Conservation (phyloP, 306 rosid species). For the Quercus rubra region DNA sequence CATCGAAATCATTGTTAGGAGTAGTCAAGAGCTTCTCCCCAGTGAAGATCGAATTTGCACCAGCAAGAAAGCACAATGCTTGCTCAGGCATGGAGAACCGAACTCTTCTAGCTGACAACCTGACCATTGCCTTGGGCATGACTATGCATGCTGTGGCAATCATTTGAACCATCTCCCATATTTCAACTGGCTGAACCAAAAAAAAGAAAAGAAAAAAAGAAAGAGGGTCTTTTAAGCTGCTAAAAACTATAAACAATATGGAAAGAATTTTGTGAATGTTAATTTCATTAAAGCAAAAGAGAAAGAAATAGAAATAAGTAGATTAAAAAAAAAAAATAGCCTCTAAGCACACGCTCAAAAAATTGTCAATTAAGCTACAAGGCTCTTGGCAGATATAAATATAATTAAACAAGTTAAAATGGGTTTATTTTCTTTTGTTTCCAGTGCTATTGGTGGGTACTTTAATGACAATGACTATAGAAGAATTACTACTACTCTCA, state of each 20-base stretch:
- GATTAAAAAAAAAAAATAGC: too few relatives aligned
- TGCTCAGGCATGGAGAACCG: conserved; percentile 94
- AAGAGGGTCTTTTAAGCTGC: conserved; percentile 1
- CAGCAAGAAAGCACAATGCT: conserved; percentile 89
- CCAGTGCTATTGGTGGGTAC: not conserved
- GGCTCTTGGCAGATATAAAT: too few relatives aligned
- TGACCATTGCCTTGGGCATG: conserved; percentile 96
- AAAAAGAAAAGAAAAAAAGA: not conserved
- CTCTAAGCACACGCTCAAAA: too few relatives aligned
- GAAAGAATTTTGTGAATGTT: not conserved
- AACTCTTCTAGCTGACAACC: conserved; percentile 92
- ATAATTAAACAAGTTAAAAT: too few relatives aligned
- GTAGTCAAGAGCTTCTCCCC: conserved; percentile 97
- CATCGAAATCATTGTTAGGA: conserved; percentile 87
- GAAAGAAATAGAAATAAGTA: too few relatives aligned
- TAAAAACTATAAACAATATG: conserved; percentile 3
- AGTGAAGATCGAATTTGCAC: conserved; percentile 95
- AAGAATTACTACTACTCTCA: not conserved
- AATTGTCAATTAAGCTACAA: too few relatives aligned
- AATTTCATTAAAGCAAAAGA: not conserved
- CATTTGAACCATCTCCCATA: conserved; percentile 99
- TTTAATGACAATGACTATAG: not conserved
- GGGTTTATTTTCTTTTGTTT: not conserved
- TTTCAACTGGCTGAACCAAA: conserved; percentile 77
- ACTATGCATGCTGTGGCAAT: conserved; percentile 82